These are phyloP conservation scores for Cylindrotheca fusiformis DNA, from an alignment of 108 stramenopile genomes.

Conservation along the genomic window DNA sequence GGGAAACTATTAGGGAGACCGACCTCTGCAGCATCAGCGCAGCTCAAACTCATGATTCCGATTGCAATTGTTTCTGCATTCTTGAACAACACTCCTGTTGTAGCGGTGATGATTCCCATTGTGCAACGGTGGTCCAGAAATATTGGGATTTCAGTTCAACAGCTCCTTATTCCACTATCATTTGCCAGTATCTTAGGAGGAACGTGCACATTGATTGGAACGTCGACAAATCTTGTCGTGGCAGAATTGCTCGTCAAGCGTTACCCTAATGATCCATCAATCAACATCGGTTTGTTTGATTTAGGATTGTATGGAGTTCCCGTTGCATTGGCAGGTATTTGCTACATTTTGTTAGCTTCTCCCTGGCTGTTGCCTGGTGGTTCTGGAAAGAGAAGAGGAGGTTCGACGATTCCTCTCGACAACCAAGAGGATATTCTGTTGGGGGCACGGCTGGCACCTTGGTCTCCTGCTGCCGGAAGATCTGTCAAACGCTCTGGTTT, in stretches of 20 bases:
- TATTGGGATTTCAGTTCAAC: slow-evolving; percentile 51
- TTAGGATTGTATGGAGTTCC: slow-evolving; percentile 81
- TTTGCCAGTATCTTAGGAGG: slow-evolving; percentile 88
- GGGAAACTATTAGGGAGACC: slow-evolving; percentile 73
- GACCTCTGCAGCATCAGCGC: slow-evolving; percentile 54
- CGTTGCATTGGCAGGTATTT: slow-evolving; percentile 60
- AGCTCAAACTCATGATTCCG: slow-evolving; percentile 67
- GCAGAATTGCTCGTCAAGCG: slow-evolving; percentile 48
- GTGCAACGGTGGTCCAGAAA: slow-evolving; percentile 75
- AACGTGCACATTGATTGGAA: slow-evolving; percentile 88
- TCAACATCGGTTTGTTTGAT: slow-evolving; percentile 72
- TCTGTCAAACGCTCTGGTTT: slow-evolving; percentile 75
- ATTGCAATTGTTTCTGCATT: slow-evolving; percentile 77
- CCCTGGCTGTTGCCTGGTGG: slow-evolving; percentile 70
- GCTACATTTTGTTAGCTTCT: slow-evolving; percentile 67
- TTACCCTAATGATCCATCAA: slow-evolving; percentile 42
- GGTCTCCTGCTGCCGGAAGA: slow-evolving; percentile 75
- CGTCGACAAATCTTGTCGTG: slow-evolving; percentile 87
- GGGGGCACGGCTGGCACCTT: slow-evolving; percentile 68
- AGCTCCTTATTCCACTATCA: slow-evolving; percentile 79
- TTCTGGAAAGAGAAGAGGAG: slow-evolving; percentile 9
- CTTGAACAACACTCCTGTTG: slow-evolving; percentile 88
- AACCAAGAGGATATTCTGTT: slow-evolving; percentile 60
- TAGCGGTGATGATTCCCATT: slow-evolving; percentile 90
- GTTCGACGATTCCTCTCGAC: slow-evolving; percentile 22